These are phyloP conservation scores for Cytospora chrysosperma DNA, from an alignment of 2,329 filamentous ascomycete genomes.

Conservation along the genomic window DNA sequence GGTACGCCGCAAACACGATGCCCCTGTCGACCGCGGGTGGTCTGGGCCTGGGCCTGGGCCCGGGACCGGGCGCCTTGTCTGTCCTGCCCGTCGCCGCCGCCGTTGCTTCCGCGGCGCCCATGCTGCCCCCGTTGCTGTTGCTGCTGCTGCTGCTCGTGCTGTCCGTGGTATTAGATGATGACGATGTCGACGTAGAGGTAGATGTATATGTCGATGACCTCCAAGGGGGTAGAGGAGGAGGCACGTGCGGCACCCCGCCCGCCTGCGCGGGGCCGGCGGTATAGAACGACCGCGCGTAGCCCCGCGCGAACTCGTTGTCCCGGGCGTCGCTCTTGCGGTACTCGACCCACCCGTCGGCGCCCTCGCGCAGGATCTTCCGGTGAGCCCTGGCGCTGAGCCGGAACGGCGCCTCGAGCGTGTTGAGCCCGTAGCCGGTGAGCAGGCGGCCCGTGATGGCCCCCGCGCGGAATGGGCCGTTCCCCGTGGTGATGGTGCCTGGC, in stretches of 20 bases:
- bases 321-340: constrained; percentile 45
- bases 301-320: constrained; percentile 47
- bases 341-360: constrained; percentile 52
- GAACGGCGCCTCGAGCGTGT: constrained; percentile 51
- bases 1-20: constrained; percentile 57
- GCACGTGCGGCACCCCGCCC: constrained; percentile 11
- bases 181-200: no score
- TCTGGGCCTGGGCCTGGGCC: no score
- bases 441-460: constrained; percentile 51
- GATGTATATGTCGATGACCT: not conserved
- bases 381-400: constrained; percentile 51
- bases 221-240: not conserved
- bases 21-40: constrained; percentile 44
- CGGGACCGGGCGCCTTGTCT: not conserved
- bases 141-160: no score
- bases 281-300: constrained; percentile 55
- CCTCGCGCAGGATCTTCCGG: constrained; percentile 43
- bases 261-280: constrained; percentile 41
- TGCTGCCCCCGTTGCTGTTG: no score
- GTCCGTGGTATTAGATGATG: no score
- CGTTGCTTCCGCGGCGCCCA: no score
- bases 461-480: no score
- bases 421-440: constrained; percentile 54
- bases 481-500: no score
- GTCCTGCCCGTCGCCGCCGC: constrained; percentile 18